Evolutionary conservation across 2,329 filamentous ascomycete species (phyloP).

Genomic region (Pseudogymnoascus sp.): DNA sequence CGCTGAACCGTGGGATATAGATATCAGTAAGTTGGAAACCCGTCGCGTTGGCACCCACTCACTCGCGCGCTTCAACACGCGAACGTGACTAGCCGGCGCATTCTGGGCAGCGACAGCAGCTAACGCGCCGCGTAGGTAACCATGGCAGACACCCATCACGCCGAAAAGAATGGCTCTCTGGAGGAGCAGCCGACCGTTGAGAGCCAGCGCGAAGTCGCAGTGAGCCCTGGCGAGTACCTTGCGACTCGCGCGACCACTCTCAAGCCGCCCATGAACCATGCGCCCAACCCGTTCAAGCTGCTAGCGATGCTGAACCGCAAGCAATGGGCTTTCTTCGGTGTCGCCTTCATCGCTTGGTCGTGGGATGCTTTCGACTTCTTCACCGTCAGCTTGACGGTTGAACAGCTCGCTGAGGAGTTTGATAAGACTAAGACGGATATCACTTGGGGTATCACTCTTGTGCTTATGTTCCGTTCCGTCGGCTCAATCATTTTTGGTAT

Average conservation of each 20-base stretch:
- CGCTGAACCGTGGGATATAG: not conserved
- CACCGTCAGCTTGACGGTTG: constrained; percentile 69
- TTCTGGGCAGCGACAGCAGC: not conserved
- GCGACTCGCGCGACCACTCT: constrained; percentile 47
- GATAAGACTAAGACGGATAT: constrained; percentile 56
- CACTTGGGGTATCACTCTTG: constrained; percentile 67
- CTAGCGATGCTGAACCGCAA: constrained; percentile 54
- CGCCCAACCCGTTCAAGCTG: constrained; percentile 64
- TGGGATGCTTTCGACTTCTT: constrained; percentile 82
- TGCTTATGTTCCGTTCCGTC: constrained; percentile 64
- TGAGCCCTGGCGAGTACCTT: constrained; percentile 35
- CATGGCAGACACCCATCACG: not conserved
- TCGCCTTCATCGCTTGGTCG: constrained; percentile 69
- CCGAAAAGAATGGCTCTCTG: not conserved
- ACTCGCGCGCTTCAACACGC: not conserved
- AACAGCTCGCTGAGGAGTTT: constrained; percentile 57
- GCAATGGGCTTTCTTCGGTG: constrained; percentile 69
- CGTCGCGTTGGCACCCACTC: not conserved
- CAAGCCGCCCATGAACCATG: constrained; percentile 52
- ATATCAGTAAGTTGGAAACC: not conserved
- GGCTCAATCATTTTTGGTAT: constrained; percentile 71
- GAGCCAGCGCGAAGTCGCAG: constrained; percentile 1
- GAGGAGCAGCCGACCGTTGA: not conserved
- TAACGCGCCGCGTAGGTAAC: not conserved
- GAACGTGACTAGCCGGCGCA: not conserved